Percentiles rank a stretch among this genome's conserved stretches.
Conservation (phyloP, 2,329 filamentous ascomycete genomes). For the Epichloe baconii region DNA sequence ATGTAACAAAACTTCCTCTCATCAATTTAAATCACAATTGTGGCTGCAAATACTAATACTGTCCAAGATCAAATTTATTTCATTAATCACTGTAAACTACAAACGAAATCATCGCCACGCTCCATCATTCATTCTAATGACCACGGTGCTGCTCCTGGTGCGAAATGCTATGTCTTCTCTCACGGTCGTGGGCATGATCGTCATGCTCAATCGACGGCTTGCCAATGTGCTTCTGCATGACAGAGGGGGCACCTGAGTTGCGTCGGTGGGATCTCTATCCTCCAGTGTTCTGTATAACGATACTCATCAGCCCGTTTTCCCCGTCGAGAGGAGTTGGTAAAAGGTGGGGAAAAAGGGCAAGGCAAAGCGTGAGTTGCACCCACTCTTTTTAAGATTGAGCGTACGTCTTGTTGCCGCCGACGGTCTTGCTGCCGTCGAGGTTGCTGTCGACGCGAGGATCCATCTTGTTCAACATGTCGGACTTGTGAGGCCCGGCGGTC, state of each 20-base stretch:
- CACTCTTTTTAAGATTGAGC: conserved; percentile 22
- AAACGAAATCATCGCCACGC: neutral
- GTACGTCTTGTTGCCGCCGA: conserved; percentile 39
- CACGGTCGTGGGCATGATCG: conserved; percentile 28
- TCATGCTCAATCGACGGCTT: conserved; percentile 31
- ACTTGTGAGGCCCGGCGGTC: conserved; percentile 33
- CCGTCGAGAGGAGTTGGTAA: neutral
- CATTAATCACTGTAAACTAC: neutral
- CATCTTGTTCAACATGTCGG: conserved; percentile 38
- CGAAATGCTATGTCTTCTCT: conserved; percentile 32
- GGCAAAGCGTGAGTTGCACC: neutral
- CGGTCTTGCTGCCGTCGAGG: conserved; percentile 39
- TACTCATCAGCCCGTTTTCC: neutral
- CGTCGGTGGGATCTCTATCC: conserved; percentile 37
- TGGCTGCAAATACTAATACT: too few species aligned
- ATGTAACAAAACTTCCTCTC: too few species aligned
- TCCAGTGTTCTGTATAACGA: neutral
- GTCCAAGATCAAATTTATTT: conserved; percentile 3
- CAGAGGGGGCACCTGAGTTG: conserved; percentile 45
- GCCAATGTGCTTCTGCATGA: conserved; percentile 33
- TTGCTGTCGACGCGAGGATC: conserved; percentile 44
- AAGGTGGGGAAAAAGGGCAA: too few species aligned
- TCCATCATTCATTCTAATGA: conserved; percentile 19
- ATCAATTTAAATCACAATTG: too few species aligned
- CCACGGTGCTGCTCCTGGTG: conserved; percentile 36